These are phyloP conservation scores for Mortierella sp. DNA, from an alignment of 371 early-diverging fungal genomes.

Conservation along the genomic window DNA sequence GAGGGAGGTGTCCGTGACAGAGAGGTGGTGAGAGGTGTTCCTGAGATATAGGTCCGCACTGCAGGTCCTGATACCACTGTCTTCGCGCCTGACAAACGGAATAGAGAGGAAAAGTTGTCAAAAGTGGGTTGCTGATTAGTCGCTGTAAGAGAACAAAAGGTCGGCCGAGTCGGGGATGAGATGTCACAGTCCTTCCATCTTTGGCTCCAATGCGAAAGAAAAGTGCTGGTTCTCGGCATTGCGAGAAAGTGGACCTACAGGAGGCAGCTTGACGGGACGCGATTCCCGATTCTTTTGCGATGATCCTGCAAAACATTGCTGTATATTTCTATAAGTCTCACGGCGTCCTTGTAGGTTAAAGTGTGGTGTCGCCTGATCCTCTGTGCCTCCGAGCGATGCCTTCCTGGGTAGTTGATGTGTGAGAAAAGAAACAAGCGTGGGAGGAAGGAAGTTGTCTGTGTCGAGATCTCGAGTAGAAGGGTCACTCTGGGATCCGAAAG, in stretches of 20 bases:
- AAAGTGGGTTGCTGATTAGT: not conserved
- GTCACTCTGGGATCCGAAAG: not conserved
- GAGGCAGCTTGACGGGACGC: not conserved
- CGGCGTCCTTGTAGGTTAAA: not conserved
- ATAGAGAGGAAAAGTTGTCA: not conserved
- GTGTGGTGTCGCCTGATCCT: not conserved
- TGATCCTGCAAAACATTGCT: constrained; percentile 1
- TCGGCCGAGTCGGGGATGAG: too few relatives aligned
- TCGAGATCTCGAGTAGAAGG: not conserved
- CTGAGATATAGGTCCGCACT: not conserved
- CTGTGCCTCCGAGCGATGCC: not conserved
- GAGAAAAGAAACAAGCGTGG: not conserved
- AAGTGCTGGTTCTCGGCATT: not conserved
- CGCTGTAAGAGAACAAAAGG: not conserved
- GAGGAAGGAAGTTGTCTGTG: not conserved
- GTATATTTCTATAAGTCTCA: too few relatives aligned
- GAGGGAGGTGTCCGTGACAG: not conserved
- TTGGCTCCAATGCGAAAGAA: not conserved
- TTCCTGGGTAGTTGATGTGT: not conserved
- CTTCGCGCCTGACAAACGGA: not conserved
- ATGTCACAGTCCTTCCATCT: not conserved
- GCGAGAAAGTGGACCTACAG: not conserved
- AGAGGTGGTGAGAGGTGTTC: not conserved
- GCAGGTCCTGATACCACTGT: not conserved
- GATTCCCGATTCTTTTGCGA: not conserved